phyloP scores from a whole-genome alignment of 2,329 filamentous ascomycete species.

The Teratosphaeriaceae sp. region DNA sequence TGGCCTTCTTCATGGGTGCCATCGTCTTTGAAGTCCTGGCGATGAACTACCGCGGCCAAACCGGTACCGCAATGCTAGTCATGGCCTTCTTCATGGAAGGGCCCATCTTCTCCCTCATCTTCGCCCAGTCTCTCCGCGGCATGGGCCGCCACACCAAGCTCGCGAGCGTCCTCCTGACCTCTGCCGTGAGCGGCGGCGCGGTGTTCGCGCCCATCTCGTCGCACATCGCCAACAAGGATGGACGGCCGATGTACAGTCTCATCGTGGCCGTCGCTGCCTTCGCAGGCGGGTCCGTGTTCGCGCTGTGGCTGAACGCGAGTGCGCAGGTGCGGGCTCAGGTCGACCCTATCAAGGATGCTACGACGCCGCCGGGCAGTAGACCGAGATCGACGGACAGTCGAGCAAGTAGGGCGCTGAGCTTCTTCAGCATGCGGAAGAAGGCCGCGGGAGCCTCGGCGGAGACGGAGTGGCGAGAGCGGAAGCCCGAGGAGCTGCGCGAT shows the following conservation, averaged over 20 bases:
- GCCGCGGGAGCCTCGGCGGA: constrained; percentile 13
- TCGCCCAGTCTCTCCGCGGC: constrained; percentile 51
- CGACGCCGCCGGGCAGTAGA: constrained; percentile 8
- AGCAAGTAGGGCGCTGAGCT: constrained; percentile 25
- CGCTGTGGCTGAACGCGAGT: constrained; percentile 47
- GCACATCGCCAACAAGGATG: constrained; percentile 34
- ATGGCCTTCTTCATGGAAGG: constrained; percentile 55
- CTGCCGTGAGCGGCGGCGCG: constrained; percentile 48
- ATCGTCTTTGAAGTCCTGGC: constrained; percentile 47
- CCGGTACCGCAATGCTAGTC: constrained; percentile 42
- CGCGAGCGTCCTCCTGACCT: constrained; percentile 47
- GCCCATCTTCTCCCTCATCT: constrained; percentile 54
- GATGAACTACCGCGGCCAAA: constrained; percentile 42
- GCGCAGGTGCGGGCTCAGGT: constrained; percentile 44
- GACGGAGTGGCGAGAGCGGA: constrained; percentile 21
- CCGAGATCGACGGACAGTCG: constrained; percentile 24
- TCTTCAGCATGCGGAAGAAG: constrained; percentile 24
- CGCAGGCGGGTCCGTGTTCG: constrained; percentile 45
- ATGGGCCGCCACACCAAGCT: constrained; percentile 53
- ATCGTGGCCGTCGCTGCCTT: constrained; percentile 49
- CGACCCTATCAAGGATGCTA: constrained; percentile 24
- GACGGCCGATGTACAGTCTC: constrained; percentile 44
- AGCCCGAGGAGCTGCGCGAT: constrained; percentile 2
- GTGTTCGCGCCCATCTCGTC: constrained; percentile 51
- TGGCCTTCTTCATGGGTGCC: constrained; percentile 47